Evolutionary conservation across 129 eudicot genomes (phyloP), one percentile per base, ranked within the genome.

Genomic region (Chrysanthemum lavandulifolium): DNA sequence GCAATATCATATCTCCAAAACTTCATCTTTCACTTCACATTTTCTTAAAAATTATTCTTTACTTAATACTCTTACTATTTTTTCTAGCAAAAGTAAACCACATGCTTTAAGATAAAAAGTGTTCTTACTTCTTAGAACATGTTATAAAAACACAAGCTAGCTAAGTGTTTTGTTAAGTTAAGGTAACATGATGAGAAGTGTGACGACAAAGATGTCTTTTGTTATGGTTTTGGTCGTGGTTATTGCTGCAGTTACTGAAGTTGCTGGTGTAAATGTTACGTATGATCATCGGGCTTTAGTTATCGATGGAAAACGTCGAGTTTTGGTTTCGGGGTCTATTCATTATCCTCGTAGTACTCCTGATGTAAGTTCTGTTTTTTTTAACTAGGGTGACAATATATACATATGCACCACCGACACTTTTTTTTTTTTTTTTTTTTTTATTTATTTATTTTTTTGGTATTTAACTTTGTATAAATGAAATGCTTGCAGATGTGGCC

Each of bases 291-390:
- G 97, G 25, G 97, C 99, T 50, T 54, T 95, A 60, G 91, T 88
- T 58, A 88, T 95, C 67, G 96, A 91, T 83, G 99, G 99, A 53
- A 78, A 88, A 67, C 79, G 96, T 57, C 80, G 94, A 60, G 83
- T 95, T 57, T 68, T 95, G 65, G 82, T 95, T 64, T 95, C 99
- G 57, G 99, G 99, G 13, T 90, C 99, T 10, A 88, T 90, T 73
- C 99, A 95, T 75, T 95, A 95, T 73, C 99, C 99, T 14, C 89
- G 99, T 65, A 95, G 99, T 75, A 95, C 99, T 43, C 99, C 99
- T 10, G 94, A 95, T 15, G 99, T 95, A 25, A 55, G 81, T 67
- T 10, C 10, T 3, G 14, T 9, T 3, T 40, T 40, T 40, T 40
- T 6, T 5, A 40, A 8, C 45, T 40, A 40, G 47, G 9, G 47